Percentiles rank a stretch among this genome's conserved stretches.
Evolutionary conservation across 225 moss, liverwort and hornwort species (phyloP).

Genomic region (Polytrichum formosum): DNA sequence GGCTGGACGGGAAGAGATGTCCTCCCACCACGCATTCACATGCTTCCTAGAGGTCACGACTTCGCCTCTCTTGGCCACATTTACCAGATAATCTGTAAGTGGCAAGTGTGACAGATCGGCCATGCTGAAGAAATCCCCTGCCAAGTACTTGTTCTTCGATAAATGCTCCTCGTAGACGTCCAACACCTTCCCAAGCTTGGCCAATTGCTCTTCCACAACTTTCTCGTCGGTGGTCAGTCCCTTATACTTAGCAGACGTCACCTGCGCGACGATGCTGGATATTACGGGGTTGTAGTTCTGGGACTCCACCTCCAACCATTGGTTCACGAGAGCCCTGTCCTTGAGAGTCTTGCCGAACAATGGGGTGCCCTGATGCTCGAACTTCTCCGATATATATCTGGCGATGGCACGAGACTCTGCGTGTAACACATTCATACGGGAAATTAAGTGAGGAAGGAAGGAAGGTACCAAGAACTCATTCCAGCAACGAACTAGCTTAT

Average conservation of each 20-base stretch:
- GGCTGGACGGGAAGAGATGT: slow-evolving; percentile 23
- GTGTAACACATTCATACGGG: background rate
- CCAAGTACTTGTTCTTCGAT: slow-evolving; percentile 29
- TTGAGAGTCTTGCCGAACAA: slow-evolving; percentile 21
- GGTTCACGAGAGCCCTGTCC: slow-evolving; percentile 26
- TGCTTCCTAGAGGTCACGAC: slow-evolving; percentile 19
- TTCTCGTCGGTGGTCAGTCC: slow-evolving; percentile 16
- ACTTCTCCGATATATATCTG: slow-evolving; percentile 16
- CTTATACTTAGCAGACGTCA: slow-evolving; percentile 2
- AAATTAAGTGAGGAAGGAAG: background rate
- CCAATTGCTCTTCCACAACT: slow-evolving; percentile 18
- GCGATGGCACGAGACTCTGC: slow-evolving; percentile 51
- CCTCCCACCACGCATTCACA: slow-evolving; percentile 31
- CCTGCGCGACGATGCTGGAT: slow-evolving; percentile 17
- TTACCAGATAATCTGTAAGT: slow-evolving; percentile 17
- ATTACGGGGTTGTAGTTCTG: slow-evolving; percentile 27
- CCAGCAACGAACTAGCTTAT: background rate
- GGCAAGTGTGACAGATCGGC: slow-evolving; percentile 35
- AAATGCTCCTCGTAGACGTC: slow-evolving; percentile 34
- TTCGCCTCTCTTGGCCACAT: slow-evolving; percentile 1
- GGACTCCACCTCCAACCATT: slow-evolving; percentile 41
- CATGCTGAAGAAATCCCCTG: slow-evolving; percentile 40
- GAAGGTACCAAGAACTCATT: background rate
- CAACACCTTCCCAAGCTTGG: slow-evolving; percentile 25
- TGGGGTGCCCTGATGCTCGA: slow-evolving; percentile 20